Evolutionary conservation across 129 eudicot genomes (phyloP).

Genomic region (Tanacetum coccineum): DNA sequence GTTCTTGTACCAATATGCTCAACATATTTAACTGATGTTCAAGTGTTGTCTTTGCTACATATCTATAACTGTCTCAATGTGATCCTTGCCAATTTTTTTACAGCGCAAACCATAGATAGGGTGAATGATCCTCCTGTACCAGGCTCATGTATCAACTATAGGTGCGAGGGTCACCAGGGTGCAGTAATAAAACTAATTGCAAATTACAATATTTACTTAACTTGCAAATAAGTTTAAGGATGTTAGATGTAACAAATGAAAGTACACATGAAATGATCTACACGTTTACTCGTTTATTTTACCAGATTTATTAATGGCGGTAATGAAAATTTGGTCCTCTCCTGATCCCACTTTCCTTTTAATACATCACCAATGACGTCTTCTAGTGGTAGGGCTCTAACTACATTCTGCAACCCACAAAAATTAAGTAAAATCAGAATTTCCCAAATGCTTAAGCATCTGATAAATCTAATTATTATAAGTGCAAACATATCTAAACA

Average conservation of each 20-base stretch:
- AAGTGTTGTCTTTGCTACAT: slow-evolving; percentile 65
- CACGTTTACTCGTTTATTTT: slow-evolving; percentile 20
- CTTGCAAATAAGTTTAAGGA: slow-evolving; percentile 9
- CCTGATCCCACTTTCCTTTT: slow-evolving; percentile 87
- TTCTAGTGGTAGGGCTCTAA: slow-evolving; percentile 47
- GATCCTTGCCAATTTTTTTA: slow-evolving; percentile 95
- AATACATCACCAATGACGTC: slow-evolving; percentile 68
- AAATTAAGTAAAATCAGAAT: slow-evolving; percentile 13
- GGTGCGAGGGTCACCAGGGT: too few relatives aligned
- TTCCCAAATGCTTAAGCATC: not conserved
- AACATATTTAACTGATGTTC: slow-evolving; percentile 65
- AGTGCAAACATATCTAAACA: not conserved
- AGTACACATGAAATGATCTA: too few relatives aligned
- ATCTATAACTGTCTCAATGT: slow-evolving; percentile 76
- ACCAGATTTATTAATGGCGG: slow-evolving; percentile 91
- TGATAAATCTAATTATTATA: not conserved
- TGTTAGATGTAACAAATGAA: not conserved
- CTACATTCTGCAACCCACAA: slow-evolving; percentile 57
- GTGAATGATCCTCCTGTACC: slow-evolving; percentile 97
- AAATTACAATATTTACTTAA: too few relatives aligned
- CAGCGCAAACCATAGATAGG: slow-evolving; percentile 96
- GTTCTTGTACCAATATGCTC: slow-evolving; percentile 54
- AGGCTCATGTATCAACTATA: slow-evolving; percentile 91
- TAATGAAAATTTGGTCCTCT: slow-evolving; percentile 70
- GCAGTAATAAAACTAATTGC: too few relatives aligned